Evolutionary conservation across 768 basidiomycete genomes (phyloP), one percentile per base, ranked within the genome.

Genomic region (Filobasidium wieringae): DNA sequence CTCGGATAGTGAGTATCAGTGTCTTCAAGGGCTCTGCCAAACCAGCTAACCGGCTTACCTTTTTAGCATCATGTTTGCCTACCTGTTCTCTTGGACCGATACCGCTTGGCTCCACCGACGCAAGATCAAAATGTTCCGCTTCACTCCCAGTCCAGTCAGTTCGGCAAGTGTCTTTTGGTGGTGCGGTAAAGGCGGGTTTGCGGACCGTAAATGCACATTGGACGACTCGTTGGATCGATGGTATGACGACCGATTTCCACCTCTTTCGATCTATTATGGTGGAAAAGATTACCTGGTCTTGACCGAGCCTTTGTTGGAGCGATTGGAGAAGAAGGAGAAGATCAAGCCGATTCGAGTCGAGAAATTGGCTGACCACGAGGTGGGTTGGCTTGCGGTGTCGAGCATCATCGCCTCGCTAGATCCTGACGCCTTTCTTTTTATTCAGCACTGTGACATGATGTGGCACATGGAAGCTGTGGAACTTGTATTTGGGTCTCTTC

Each of bases 81-180:
- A 77, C 68, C 68, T 78, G 15, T 65, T 77, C 64, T 64, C 69
- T 9, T 79, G 79, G 79, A 79, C 79, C 4, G 79, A 79, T 63
- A 69, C 74, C 9, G 78, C 79, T 64, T 79, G 79, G 77, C 75
- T 79, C 12, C 67, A 64, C 22, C 68, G 78, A 8, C 70, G 79
- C 24, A 79, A 79, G 59, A 72, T 74, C 27, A 79, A 79, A 62
- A 77, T 77, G 76, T 79, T 79, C 71, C 60, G 78, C 14, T 79
- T 79, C 71, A 79, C 78, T 3, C 79, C 79, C 0, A 74, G 75
- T 4, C 78, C 79, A 36, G 79, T 79, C 29, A 72, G 70, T 47
- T 76, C 66, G 12, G 77, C 75, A 7, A 63, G 61, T 27, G 74
- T 76, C 62, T 76, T 76, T 60, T 76, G 72, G 75, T 79, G 78